A percentile compares a stretch with the other conserved stretches of the same genome.
Evolutionary conservation across 768 basidiomycete species (phyloP).

Genomic region (Leccinum fibrillosum): DNA sequence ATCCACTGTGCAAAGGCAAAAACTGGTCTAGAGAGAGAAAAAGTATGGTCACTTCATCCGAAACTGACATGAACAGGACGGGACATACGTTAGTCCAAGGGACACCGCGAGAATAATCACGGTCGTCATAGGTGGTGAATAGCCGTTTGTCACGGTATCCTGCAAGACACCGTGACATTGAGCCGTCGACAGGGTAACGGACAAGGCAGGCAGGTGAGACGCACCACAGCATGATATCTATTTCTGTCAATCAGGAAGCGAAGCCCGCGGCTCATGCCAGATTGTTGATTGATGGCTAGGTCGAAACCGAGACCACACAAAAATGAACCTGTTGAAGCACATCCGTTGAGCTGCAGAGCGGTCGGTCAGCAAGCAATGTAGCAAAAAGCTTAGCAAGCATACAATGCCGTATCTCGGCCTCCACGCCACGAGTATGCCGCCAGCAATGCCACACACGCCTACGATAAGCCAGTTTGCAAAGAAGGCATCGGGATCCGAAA

Average conservation of each 20-base stretch:
- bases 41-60: background rate
- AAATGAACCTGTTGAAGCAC: conserved; percentile 62
- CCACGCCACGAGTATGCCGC: conserved; percentile 41
- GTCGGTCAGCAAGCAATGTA: conserved; percentile 3
- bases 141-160: conserved; percentile 48
- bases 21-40: conserved; percentile 38
- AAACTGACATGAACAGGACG: background rate
- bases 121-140: conserved; percentile 48
- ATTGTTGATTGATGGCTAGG: conserved; percentile 52
- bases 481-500: conserved; percentile 35
- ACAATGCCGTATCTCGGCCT: conserved; percentile 51
- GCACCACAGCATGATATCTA: conserved; percentile 49
- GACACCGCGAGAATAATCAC: conserved; percentile 52
- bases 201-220: conserved; percentile 17
- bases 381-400: conserved; percentile 17
- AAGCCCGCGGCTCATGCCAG: conserved; percentile 61
- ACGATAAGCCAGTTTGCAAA: conserved; percentile 54
- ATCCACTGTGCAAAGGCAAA: conserved; percentile 54
- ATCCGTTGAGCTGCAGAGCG: conserved; percentile 39
- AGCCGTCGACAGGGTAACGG: background rate
- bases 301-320: conserved; percentile 54
- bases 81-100: conserved; percentile 51
- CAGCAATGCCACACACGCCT: conserved; percentile 40
- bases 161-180: conserved; percentile 18
- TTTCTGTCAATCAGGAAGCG: conserved; percentile 65